These are phyloP conservation scores for Chlorella sp. DNA, from an alignment of 139 green algal species.

Conservation along the genomic window DNA sequence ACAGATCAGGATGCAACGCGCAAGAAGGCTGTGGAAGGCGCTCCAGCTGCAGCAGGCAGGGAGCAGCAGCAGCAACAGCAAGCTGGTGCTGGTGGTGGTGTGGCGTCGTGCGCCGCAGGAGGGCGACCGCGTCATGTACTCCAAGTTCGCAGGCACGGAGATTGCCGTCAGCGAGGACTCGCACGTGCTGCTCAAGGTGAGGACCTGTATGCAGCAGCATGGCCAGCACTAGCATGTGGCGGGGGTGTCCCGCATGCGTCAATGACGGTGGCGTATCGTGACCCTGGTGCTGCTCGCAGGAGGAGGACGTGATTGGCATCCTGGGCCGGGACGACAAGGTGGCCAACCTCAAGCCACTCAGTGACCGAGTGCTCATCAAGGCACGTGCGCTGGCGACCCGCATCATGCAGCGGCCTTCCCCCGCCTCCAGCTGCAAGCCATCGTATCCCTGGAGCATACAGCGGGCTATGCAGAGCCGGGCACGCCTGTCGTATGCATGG, in stretches of 20 bases:
- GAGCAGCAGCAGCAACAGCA: background rate
- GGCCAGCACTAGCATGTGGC: too few relatives aligned
- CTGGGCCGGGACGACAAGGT: conserved; percentile 76
- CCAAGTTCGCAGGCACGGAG: conserved; percentile 93
- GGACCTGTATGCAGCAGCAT: too few relatives aligned
- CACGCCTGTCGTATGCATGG: too few relatives aligned
- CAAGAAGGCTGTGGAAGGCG: too few relatives aligned
- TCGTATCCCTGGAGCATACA: too few relatives aligned
- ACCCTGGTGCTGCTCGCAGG: too few relatives aligned
- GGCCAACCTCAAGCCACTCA: conserved; percentile 67
- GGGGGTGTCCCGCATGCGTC: background rate
- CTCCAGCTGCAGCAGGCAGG: too few relatives aligned
- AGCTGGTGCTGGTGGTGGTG: background rate
- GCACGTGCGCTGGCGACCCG: conserved; percentile 29
- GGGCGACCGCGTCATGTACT: conserved; percentile 91
- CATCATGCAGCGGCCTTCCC: too few relatives aligned
- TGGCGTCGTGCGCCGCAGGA: conserved; percentile 23
- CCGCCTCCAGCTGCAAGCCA: too few relatives aligned
- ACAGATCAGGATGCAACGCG: too few relatives aligned
- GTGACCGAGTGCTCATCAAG: conserved; percentile 86
- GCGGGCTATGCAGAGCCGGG: too few relatives aligned
- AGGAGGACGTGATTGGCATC: conserved; percentile 88
- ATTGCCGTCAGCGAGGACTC: conserved; percentile 65
- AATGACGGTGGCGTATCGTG: too few relatives aligned
- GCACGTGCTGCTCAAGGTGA: conserved; percentile 88